phyloP scores from a whole-genome alignment of 1,139 yeast species.

The Blastobotrys capitulatus region DNA sequence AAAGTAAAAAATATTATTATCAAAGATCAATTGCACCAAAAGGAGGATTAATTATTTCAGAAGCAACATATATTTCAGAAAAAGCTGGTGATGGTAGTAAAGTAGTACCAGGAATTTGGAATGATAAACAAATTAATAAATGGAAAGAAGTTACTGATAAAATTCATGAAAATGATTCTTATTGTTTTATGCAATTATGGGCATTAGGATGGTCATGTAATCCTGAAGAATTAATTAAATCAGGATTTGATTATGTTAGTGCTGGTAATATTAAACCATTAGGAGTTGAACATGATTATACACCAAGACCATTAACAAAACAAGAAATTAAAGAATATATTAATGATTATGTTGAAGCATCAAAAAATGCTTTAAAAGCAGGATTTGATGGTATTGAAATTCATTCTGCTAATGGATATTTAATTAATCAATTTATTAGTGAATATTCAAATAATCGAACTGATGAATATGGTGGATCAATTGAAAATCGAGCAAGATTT shows the following conservation, averaged over 20 bases:
- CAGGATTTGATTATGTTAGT: slow-evolving; percentile 5
- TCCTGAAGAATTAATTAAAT: background rate
- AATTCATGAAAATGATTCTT: slow-evolving; percentile 37
- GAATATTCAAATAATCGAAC: slow-evolving; percentile 51
- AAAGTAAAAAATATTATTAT: slow-evolving; percentile 44
- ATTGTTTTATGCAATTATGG: slow-evolving; percentile 38
- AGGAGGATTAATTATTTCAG: slow-evolving; percentile 45
- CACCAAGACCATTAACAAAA: slow-evolving; percentile 35
- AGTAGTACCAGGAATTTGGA: slow-evolving; percentile 41
- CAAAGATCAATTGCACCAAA: slow-evolving; percentile 45
- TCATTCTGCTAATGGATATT: slow-evolving; percentile 64
- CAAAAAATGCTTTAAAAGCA: slow-evolving; percentile 43
- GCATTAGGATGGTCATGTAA: slow-evolving; percentile 42
- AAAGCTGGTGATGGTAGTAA: slow-evolving; percentile 33
- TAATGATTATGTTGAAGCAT: slow-evolving; percentile 38
- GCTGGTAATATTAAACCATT: background rate
- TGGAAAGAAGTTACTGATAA: slow-evolving; percentile 36
- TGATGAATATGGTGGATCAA: slow-evolving; percentile 64
- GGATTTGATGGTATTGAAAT: slow-evolving; percentile 69
- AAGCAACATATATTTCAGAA: slow-evolving; percentile 38
- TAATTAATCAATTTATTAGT: slow-evolving; percentile 45
- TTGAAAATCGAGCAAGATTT: slow-evolving; percentile 61
- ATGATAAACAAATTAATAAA: slow-evolving; percentile 37
- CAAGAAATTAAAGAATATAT: slow-evolving; percentile 39
- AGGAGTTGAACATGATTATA: background rate